A percentile compares a stretch with the other conserved stretches of the same genome.
Evolutionary conservation across 2,329 filamentous ascomycete species (phyloP).

Genomic region (Lomentospora prolificans): DNA sequence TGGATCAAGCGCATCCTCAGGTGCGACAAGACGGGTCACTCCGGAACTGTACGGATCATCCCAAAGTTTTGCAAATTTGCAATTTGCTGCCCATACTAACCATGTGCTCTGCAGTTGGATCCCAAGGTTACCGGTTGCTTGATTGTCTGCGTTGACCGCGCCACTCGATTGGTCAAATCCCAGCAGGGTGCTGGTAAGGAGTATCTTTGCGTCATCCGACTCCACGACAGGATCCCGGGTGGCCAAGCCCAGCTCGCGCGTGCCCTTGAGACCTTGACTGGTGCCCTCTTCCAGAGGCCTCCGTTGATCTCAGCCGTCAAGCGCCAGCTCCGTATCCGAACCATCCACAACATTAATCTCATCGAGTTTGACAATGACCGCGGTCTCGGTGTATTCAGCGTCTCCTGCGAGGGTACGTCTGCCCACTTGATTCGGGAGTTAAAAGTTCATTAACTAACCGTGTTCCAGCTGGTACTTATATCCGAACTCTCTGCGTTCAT

Average conservation of each 20-base stretch:
- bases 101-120: slow-evolving; percentile 47
- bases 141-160: slow-evolving; percentile 57
- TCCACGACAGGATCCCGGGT: slow-evolving; percentile 91
- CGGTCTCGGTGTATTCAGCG: slow-evolving; percentile 97
- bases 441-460: not conserved
- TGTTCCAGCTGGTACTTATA: slow-evolving; percentile 69
- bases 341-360: slow-evolving; percentile 94
- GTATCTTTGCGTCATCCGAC: slow-evolving; percentile 89
- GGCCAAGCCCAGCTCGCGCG: slow-evolving; percentile 88
- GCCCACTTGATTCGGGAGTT: not conserved
- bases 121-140: slow-evolving; percentile 95
- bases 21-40: slow-evolving; percentile 90
- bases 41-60: slow-evolving; percentile 51
- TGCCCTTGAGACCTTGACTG: slow-evolving; percentile 90
- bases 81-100: not conserved
- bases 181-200: slow-evolving; percentile 99
- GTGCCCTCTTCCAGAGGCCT: slow-evolving; percentile 74
- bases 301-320: slow-evolving; percentile 98
- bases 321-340: slow-evolving; percentile 95
- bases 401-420: slow-evolving; percentile 70
- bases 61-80: not conserved
- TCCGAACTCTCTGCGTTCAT: slow-evolving; percentile 95
- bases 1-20: slow-evolving; percentile 96
- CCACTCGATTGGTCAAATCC: slow-evolving; percentile 70
- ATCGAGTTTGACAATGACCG: slow-evolving; percentile 98